phyloP scores from a whole-genome alignment of 768 basidiomycete genomes.

The Neoboletus magnificus region DNA sequence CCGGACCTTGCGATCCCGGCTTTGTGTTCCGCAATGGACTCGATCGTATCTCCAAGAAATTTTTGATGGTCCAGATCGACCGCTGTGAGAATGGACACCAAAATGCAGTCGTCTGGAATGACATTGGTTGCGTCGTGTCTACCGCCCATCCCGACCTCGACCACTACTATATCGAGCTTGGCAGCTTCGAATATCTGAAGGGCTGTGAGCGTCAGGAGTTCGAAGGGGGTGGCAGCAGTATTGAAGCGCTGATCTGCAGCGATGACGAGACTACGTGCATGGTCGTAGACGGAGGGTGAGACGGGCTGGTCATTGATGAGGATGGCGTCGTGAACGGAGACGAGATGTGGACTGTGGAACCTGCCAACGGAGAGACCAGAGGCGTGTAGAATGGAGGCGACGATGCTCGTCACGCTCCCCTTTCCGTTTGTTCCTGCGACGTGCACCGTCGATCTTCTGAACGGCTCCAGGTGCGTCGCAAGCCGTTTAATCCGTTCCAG shows the following conservation, averaged over 20 bases:
- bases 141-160: constrained; percentile 97
- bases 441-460: constrained; percentile 81
- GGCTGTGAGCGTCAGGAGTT: constrained; percentile 81
- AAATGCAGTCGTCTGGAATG: constrained; percentile 62
- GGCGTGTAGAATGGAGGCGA: constrained; percentile 69
- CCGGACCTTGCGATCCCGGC: constrained; percentile 69
- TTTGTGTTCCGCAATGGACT: constrained; percentile 78
- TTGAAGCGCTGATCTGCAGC: constrained; percentile 40
- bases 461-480: constrained; percentile 51
- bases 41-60: constrained; percentile 77
- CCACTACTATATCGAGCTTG: constrained; percentile 73
- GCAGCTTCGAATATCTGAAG: constrained; percentile 68
- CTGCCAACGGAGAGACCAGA: constrained; percentile 64
- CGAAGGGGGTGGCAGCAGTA: constrained; percentile 68
- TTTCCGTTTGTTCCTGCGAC: constrained; percentile 97
- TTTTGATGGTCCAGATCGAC: constrained; percentile 94
- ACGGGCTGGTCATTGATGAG: constrained; percentile 59
- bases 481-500: constrained; percentile 57
- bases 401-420: constrained; percentile 82
- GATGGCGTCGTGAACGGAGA: constrained; percentile 75
- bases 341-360: constrained; percentile 92
- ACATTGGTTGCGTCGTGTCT: constrained; percentile 90
- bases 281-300: constrained; percentile 42
- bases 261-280: constrained; percentile 47
- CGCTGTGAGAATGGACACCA: constrained; percentile 78